These are phyloP conservation scores for Phytopythium boreale DNA, from an alignment of 352 stramenopile genomes.

Conservation along the genomic window DNA sequence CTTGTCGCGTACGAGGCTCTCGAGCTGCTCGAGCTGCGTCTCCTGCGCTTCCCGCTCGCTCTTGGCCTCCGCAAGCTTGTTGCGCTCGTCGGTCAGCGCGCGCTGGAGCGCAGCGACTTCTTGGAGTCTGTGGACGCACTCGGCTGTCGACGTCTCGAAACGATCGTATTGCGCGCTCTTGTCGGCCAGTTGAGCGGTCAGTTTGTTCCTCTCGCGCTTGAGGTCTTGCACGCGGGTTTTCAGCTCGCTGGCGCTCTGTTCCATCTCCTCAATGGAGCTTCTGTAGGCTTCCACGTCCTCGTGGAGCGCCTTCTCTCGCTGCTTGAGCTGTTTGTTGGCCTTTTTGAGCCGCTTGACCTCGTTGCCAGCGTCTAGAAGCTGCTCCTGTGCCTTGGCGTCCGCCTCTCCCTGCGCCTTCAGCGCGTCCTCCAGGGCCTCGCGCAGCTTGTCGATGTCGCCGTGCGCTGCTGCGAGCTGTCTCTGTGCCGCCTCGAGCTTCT, in stretches of 20 bases:
- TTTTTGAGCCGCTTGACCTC: constrained; percentile 52
- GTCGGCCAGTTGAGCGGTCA: constrained; percentile 29
- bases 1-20: constrained; percentile 21
- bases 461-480: constrained; percentile 34
- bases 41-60: constrained; percentile 28
- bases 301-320: constrained; percentile 25
- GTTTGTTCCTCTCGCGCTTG: constrained; percentile 27
- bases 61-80: constrained; percentile 55
- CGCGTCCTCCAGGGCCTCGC: constrained; percentile 32
- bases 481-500: constrained; percentile 45
- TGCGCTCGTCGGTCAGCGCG: constrained; percentile 29
- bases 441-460: constrained; percentile 33
- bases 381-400: constrained; percentile 26
- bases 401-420: constrained; percentile 29
- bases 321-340: constrained; percentile 37
- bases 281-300: constrained; percentile 41
- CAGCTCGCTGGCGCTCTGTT: constrained; percentile 27
- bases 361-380: constrained; percentile 30
- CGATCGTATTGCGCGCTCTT: constrained; percentile 35
- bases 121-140: constrained; percentile 47
- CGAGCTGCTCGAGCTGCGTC: constrained; percentile 32
- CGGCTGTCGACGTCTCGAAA: constrained; percentile 42
- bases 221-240: constrained; percentile 29
- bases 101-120: constrained; percentile 35
- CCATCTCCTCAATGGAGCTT: constrained; percentile 29